Evolutionary conservation across 2,329 filamentous ascomycete species (phyloP), one percentile per base, ranked within the genome.

Genomic region (Xylaria digitata): DNA sequence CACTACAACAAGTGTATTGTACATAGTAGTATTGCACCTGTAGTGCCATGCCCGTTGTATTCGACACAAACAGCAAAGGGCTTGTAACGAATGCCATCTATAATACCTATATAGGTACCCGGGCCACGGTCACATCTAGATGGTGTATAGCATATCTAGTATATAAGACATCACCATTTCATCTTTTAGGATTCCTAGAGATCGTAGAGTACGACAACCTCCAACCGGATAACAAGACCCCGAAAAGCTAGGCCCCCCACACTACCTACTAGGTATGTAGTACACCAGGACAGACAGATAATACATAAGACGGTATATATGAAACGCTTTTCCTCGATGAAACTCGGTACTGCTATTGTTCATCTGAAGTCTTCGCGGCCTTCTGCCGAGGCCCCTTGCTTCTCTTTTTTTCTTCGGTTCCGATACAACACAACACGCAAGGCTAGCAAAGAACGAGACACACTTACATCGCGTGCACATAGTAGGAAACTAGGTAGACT

Each of bases 161-260:
- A 26, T 26, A 26, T 26, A 26, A 46, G 43, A 46, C 21, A n/a
- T 32, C 48, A 26, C 11, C 15, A 49, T 23, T 49, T 43, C 43
- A 49, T 59, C 32, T 42, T 30, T 6, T 40, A 3, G 13, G 26
- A 19, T 26, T 34, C 17, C n/a, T 23, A 19, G 15, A 17, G 19
- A 7, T 17, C 45, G 13, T 9, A 3, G 21, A 34, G 19, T 46
- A 17, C n/a, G 30, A 59, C 48, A 19, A 50, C 48, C 50, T 56
- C n/a, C 30, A 62, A 30, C 50, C 52, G 52, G 60, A 56, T 49
- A 50, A 62, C n/a, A 21, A 19, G 21, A 45, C 42, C 50, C 59
- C 60, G 30, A 21, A 45, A 9, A 17, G 21, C 30, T 26, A 42
- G 42, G 52, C 21, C 19, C 32, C 37, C 40, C 23, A 43, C 40